A percentile compares a stretch with the other conserved stretches of the same genome.
phyloP scores from a whole-genome alignment of 2,329 filamentous ascomycete species.

The Phialophora macrospora region DNA sequence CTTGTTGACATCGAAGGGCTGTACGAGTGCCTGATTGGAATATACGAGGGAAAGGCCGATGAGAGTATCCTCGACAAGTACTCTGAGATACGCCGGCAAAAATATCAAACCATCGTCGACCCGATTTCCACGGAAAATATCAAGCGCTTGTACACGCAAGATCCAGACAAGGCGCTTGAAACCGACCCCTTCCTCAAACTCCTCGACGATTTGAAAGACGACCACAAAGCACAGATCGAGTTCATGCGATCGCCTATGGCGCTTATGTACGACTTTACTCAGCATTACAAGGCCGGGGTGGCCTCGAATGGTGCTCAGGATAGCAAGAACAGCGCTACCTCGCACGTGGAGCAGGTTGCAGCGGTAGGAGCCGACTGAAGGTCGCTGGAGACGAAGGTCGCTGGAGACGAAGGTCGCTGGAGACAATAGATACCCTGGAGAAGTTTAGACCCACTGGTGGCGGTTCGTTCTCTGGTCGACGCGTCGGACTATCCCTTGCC shows the following conservation, averaged over 20 bases:
- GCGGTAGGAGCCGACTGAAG: constrained; percentile 15
- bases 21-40: constrained; percentile 61
- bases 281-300: constrained; percentile 29
- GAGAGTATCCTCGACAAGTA: constrained; percentile 53
- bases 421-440: not conserved
- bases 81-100: constrained; percentile 48
- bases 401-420: not conserved
- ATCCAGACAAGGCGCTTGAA: constrained; percentile 46
- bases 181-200: constrained; percentile 47
- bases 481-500: not conserved
- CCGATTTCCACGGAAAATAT: constrained; percentile 52
- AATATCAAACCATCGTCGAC: constrained; percentile 48
- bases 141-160: constrained; percentile 43
- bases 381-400: not conserved
- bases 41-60: constrained; percentile 48
- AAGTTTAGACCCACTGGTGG: not conserved
- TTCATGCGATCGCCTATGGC: constrained; percentile 29
- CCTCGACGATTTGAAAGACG: constrained; percentile 43
- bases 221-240: constrained; percentile 39
- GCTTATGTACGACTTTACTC: constrained; percentile 34
- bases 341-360: constrained; percentile 24
- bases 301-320: not conserved
- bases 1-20: constrained; percentile 67
- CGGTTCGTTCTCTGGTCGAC: not conserved
- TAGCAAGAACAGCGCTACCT: constrained; percentile 17